Evolutionary conservation across 495 filamentous ascomycete species (phyloP), one percentile per base, ranked within the genome.

Genomic region (Cairneyella variabilis): DNA sequence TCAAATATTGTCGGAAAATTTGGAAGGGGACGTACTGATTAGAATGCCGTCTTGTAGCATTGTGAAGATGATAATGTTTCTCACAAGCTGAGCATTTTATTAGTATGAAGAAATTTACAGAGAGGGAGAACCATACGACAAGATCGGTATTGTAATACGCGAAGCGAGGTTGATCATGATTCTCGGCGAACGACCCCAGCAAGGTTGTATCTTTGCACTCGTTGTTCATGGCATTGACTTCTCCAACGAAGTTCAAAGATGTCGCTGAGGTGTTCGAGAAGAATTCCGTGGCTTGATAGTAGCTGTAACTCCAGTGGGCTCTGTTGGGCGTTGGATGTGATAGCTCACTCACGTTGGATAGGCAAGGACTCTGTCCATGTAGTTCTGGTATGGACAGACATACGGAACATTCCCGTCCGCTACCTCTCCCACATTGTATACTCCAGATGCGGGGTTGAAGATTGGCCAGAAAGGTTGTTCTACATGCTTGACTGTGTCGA

Each of bases 401-500:
- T 81, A 85, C 10, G 40, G 50, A 3, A 76, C 67, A 51, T 85
- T 76, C 0, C 83, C 84, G 20, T 83, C 67, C 11, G 18, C 17
- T 6, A 90, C 80, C 58, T 91, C 88, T 0, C 87, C 85, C 3
- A 84, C 69, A 22, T 77, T 72, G 69, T 84, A 91, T 6, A 91
- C 83, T 14, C 84, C 85, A 0, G 85, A 81, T 23, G 85, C 82
- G 3, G 67, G 54, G 28, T 76, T 74, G 66, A 85, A 91, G n/a
- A 62, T 76, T 0, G 78, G 59, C 79, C 78, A 91, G 69, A 90
- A 91, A 34, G 72, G 71, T 38, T 79, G 78, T 57, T 85, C 76
- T 42, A 89, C 82, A 54, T 93, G 79, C 57, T 81, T 83, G 17
- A 78, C 84, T 0, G 84, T 85, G 63, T 92, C 89, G 26, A 93